Base-by-base conservation (phyloP, 2,329 filamentous ascomycete species). In the Fusarium nygamai region DNA sequence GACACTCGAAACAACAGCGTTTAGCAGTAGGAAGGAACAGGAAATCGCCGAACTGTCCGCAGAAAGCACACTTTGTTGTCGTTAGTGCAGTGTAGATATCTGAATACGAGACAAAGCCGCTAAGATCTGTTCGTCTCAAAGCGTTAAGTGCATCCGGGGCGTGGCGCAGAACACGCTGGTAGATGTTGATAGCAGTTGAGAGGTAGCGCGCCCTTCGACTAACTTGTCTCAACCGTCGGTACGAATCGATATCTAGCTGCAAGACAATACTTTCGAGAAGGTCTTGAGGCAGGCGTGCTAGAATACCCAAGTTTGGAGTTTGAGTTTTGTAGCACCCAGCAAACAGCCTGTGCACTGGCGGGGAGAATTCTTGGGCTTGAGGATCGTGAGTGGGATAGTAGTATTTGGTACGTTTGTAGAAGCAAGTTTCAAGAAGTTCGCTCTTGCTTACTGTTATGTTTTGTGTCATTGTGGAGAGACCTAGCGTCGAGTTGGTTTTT, bases 1-100 rank as follows among this genome's bases (percentile, higher is more conserved):
- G 51, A 27, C 72, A 75, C 2, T 31, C 5, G 33, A 58, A 70
- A 12, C 72, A 75, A 33, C 72, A 75, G 7, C 73, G 68, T 0
- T 60, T 63, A 3, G 24, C 51, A 1, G 56, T 70, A 0, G 41
- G 29, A 3, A 75, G 69, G 19, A 67, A 75, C 0, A 75, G 2
- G 5, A 72, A 53, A 0, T 56, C 47, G 0, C 72, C 72, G 6
- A 70, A 75, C 3, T 7, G 34, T 7, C 43, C 61, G 11, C 72
- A 75, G 8, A 67, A 4, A 1, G 17, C 17, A 16, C 72, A 75
- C 0, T 34, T 31, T 0, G 31, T 17, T 2, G 19, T 50, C 5
- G 51, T 33, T 0, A 72, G n/a, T 7, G 56, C 16, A 0, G 1
- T 4, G 13, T 73, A 34, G 0, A 75, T 2, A 16, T 47, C 46